Conservation (phyloP, 164 flowering plant species). For the Cinnamomum micranthum region DNA sequence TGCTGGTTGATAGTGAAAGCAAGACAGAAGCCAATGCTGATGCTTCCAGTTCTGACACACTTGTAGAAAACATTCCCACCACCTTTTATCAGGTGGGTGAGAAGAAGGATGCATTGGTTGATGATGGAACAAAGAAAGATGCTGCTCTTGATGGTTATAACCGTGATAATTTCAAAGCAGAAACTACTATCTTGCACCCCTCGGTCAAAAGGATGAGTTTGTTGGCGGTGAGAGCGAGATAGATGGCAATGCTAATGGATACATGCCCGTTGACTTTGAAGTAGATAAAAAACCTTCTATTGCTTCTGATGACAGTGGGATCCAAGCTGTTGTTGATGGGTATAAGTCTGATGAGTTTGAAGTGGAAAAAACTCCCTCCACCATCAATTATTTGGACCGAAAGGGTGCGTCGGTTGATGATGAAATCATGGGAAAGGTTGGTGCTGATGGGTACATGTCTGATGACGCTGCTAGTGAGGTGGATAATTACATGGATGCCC, state of each 20-base stretch:
- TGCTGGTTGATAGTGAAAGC: slow-evolving; percentile 31
- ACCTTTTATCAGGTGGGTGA: background rate
- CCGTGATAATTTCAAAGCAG: slow-evolving; percentile 12
- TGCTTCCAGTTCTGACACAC: slow-evolving; percentile 46
- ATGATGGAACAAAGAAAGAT: background rate
- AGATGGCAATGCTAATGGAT: slow-evolving; percentile 32
- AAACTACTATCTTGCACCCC: slow-evolving; percentile 22
- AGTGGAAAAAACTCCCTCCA: background rate
- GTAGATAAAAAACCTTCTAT: background rate
- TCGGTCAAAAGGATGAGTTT: slow-evolving; percentile 31
- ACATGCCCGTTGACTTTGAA: slow-evolving; percentile 7
- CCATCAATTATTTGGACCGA: background rate
- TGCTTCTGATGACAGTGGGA: slow-evolving; percentile 16
- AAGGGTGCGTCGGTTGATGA: background rate
- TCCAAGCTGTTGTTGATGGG: slow-evolving; percentile 30
- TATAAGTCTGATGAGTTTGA: slow-evolving; percentile 42
- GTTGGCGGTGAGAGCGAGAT: slow-evolving; percentile 32
- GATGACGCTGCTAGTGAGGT: slow-evolving; percentile 74
- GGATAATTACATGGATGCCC: slow-evolving; percentile 84
- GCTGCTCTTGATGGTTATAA: background rate
- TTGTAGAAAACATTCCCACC: background rate
- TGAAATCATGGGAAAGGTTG: background rate
- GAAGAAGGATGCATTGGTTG: slow-evolving; percentile 5
- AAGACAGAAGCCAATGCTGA: slow-evolving; percentile 28
- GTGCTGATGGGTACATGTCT: slow-evolving; percentile 1